phyloP scores from a whole-genome alignment of 2,329 filamentous ascomycete species.

The Epichloe aotearoae region DNA sequence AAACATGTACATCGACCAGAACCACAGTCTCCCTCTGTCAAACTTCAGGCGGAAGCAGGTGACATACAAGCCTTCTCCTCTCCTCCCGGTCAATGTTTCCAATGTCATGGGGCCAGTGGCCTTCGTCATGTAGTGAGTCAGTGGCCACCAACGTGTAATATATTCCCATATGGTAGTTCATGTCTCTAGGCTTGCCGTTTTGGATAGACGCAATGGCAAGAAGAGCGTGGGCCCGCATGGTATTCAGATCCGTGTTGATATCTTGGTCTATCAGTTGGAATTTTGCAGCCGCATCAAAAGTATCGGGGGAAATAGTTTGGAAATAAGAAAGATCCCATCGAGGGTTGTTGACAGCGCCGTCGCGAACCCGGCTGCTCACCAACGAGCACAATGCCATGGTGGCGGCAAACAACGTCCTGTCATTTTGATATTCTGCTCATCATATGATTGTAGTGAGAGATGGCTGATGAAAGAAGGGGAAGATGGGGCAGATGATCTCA shows the following conservation, averaged over 20 bases:
- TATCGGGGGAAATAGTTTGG: slow-evolving; percentile 15
- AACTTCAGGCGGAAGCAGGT: neutral
- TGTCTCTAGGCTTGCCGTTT: slow-evolving; percentile 31
- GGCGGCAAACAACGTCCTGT: slow-evolving; percentile 31
- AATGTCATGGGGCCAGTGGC: slow-evolving; percentile 34
- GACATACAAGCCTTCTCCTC: slow-evolving; percentile 28
- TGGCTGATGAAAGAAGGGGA: slow-evolving; percentile 37
- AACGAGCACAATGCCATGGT: slow-evolving; percentile 39
- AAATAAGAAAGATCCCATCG: slow-evolving; percentile 27
- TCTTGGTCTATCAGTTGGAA: slow-evolving; percentile 6
- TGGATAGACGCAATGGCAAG: slow-evolving; percentile 38
- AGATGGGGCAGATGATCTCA: slow-evolving; percentile 39
- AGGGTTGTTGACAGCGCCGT: slow-evolving; percentile 30
- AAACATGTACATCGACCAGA: slow-evolving; percentile 44
- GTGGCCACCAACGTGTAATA: slow-evolving; percentile 36
- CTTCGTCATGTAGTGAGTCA: slow-evolving; percentile 38
- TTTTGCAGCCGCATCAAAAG: slow-evolving; percentile 11
- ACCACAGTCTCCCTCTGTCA: slow-evolving; percentile 15
- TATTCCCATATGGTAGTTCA: slow-evolving; percentile 36
- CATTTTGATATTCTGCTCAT: slow-evolving; percentile 27
- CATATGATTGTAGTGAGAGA: slow-evolving; percentile 27
- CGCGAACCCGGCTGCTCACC: slow-evolving; percentile 32
- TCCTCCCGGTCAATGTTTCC: slow-evolving; percentile 33
- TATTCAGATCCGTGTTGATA: slow-evolving; percentile 6
- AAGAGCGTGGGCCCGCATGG: slow-evolving; percentile 22